Base-by-base conservation (phyloP, 2,329 filamentous ascomycete species). In the Epichloe aotearoae region DNA sequence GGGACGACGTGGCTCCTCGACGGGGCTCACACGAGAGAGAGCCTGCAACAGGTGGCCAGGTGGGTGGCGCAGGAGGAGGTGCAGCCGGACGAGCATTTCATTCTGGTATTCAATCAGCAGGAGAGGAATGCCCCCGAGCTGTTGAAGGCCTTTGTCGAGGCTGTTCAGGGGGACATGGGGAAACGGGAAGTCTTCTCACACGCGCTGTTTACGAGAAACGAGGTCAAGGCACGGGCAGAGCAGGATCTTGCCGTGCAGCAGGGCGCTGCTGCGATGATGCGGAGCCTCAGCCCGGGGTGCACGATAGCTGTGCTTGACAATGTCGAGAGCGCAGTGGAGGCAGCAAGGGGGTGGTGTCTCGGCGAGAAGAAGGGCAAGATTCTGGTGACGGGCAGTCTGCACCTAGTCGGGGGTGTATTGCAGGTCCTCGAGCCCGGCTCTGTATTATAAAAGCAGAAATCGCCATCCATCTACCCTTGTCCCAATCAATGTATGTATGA, bases 61-160 rank as follows among this genome's bases (percentile, higher is more conserved):
- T 96, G 90, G 90, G 91, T 91, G 59, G 78, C 77, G 2, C 68
- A 67, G 7, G 69, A 73, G 46, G 19, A n/a, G 17, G 60, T 75
- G n/a, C 61, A 51, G 7, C 40, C 55, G 0, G 52, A 54, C 0
- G 62, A 63, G 7, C 49, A 56, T 26, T 66, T 71, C 43, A 71
- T 87, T 0, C 70, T 97, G 44, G 76, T 97, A 46, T 97, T 97
- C 73, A 96, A 96, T 66, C 91, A 96, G 66, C 88, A 95, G 62
- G 88, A 88, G 10, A 80, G 89, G 34, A 83, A 95, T 61, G 86
- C 86, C 5, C 5, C 72, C 4, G 71, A 76, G 15, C 74, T 94
- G 1, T 76, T 91, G 2, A 69, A 68, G 34, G 75, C 74, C 0
- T 70, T 95, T 2, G 73, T 88, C 51, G 63, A 71, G 10, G 79